Evolutionary conservation across 2,329 filamentous ascomycete genomes (phyloP).

Genomic region (Colletotrichum kahawae): DNA sequence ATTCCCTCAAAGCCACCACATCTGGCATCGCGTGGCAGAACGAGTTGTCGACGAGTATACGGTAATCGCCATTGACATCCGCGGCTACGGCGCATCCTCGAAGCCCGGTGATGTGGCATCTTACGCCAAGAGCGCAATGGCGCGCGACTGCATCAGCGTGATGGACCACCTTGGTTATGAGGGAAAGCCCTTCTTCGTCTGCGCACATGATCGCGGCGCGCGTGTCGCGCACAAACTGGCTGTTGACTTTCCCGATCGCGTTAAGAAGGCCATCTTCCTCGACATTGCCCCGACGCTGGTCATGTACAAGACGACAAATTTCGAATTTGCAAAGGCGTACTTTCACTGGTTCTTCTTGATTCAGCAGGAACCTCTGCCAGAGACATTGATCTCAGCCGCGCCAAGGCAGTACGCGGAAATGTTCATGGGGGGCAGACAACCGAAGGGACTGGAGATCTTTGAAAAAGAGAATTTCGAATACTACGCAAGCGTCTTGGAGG

Average conservation of each 20-base stretch:
- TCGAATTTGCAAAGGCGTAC: slow-evolving; percentile 52
- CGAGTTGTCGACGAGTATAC: slow-evolving; percentile 43
- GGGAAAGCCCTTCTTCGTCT: slow-evolving; percentile 46
- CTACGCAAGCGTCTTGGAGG: slow-evolving; percentile 46
- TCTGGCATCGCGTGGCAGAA: slow-evolving; percentile 54
- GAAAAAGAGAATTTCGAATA: slow-evolving; percentile 37
- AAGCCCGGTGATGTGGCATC: slow-evolving; percentile 40
- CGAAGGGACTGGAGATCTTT: slow-evolving; percentile 38
- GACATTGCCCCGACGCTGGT: slow-evolving; percentile 61
- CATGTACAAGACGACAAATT: slow-evolving; percentile 52
- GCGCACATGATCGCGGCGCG: slow-evolving; percentile 63
- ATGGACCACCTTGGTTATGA: slow-evolving; percentile 47
- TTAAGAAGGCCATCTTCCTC: slow-evolving; percentile 49
- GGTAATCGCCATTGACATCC: slow-evolving; percentile 52
- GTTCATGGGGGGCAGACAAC: slow-evolving; percentile 46
- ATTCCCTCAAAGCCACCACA: slow-evolving; percentile 56
- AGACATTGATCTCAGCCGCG: slow-evolving; percentile 46
- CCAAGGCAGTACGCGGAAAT: slow-evolving; percentile 44
- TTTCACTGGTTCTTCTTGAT: slow-evolving; percentile 67
- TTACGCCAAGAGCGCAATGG: slow-evolving; percentile 56
- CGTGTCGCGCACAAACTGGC: slow-evolving; percentile 59
- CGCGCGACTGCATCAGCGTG: slow-evolving; percentile 47
- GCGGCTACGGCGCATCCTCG: slow-evolving; percentile 56
- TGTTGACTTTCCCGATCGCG: slow-evolving; percentile 47
- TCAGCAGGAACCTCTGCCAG: slow-evolving; percentile 55